Evolutionary conservation across 805 yeast species (phyloP).

Genomic region (Tanozyma kutaoensis): DNA sequence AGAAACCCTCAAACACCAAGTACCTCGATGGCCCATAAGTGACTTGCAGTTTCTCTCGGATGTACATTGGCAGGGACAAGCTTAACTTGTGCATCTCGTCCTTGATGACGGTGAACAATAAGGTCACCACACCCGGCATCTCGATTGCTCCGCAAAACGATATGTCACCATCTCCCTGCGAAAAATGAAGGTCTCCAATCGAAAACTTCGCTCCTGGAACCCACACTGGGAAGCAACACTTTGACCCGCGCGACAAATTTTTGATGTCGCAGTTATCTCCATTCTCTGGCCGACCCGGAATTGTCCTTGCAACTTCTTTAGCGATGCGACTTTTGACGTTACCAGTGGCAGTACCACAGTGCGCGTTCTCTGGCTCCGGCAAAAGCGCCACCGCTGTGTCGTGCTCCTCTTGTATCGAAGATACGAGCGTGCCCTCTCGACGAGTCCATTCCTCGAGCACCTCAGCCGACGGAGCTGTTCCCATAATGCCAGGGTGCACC

Average conservation of each 20-base stretch:
- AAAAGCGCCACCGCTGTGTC: constrained; percentile 27
- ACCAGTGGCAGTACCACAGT: constrained; percentile 24
- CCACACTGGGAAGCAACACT: constrained; percentile 33
- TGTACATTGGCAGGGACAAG: constrained; percentile 32
- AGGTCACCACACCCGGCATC: constrained; percentile 34
- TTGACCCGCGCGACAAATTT: constrained; percentile 35
- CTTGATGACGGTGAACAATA: constrained; percentile 26
- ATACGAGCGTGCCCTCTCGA: constrained; percentile 25
- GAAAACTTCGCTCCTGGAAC: constrained; percentile 34
- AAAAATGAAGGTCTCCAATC: constrained; percentile 37
- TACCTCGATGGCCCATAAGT: constrained; percentile 36
- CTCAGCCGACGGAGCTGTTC: constrained; percentile 34
- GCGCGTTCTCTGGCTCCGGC: constrained; percentile 22
- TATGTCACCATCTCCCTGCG: constrained; percentile 42
- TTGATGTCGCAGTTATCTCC: constrained; percentile 44
- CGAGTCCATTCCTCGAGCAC: constrained; percentile 30
- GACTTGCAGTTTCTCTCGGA: constrained; percentile 36
- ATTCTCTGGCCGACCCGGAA: constrained; percentile 39
- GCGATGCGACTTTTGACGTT: constrained; percentile 16
- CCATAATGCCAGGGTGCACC: constrained; percentile 39
- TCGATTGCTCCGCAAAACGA: constrained; percentile 44
- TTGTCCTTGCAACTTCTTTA: constrained; percentile 36
- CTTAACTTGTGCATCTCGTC: constrained; percentile 26
- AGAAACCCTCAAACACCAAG: constrained; percentile 39
- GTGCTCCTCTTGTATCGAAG: constrained; percentile 15